Conservation (phyloP, 306 rosid genomes). For the Cicer judaicum region DNA sequence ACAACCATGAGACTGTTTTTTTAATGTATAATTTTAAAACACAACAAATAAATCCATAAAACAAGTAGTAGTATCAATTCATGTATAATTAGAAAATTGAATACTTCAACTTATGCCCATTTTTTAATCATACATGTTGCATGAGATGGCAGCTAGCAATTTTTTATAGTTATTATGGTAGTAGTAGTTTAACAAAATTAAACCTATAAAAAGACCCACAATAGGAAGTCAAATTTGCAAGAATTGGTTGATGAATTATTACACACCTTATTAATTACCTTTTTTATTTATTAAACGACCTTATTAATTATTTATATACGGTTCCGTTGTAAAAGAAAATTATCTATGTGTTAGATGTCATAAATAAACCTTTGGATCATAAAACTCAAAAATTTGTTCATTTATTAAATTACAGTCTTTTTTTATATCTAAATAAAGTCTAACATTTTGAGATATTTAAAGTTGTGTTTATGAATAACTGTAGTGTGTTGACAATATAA, state of each 20-base stretch:
- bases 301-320: no score
- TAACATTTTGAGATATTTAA: no score
- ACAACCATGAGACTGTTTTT: not conserved
- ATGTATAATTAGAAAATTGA: conserved; percentile 7
- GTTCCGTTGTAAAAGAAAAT: no score
- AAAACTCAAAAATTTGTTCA: not conserved
- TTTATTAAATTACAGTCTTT: not conserved
- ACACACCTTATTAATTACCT: not conserved
- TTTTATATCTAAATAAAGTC: no score
- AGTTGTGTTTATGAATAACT: no score
- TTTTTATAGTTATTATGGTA: conserved; percentile 27
- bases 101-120: not conserved
- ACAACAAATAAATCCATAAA: not conserved
- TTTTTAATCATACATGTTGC: conserved; percentile 32
- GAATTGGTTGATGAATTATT: conserved; percentile 38
- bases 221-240: conserved; percentile 23
- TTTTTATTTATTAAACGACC: no score
- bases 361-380: conserved; percentile 7
- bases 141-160: conserved; percentile 27
- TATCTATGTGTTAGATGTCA: not conserved
- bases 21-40: not conserved
- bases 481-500: no score
- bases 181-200: conserved; percentile 41
- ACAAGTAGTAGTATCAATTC: conserved; percentile 41
- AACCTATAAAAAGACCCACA: conserved; percentile 29